These are phyloP conservation scores for Astraeus odoratus DNA, from an alignment of 768 basidiomycete species.

Conservation along the genomic window DNA sequence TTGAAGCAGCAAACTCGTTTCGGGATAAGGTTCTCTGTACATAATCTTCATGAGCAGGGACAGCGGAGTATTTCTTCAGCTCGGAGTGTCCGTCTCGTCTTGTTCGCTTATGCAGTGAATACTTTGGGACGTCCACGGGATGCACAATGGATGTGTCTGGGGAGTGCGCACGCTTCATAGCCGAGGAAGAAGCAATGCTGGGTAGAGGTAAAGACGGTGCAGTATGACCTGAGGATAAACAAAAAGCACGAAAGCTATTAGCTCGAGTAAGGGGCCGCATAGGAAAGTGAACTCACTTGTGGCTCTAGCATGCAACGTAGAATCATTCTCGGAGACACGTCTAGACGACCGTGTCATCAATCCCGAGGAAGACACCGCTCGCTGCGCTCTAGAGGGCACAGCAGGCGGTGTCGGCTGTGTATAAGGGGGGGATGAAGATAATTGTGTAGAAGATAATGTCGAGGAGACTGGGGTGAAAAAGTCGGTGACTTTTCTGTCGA, in stretches of 20 bases:
- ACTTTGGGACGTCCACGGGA: conserved; percentile 9
- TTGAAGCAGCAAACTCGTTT: conserved; percentile 4
- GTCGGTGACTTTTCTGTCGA: conserved; percentile 33
- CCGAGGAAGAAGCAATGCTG: conserved; percentile 8
- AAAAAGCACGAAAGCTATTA: conserved; percentile 2
- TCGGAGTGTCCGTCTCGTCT: too few relatives aligned
- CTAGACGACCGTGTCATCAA: conserved; percentile 8
- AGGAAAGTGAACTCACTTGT: conserved; percentile 15
- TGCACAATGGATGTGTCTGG: conserved; percentile 15
- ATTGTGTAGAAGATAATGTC: too few relatives aligned
- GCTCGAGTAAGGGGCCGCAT: background rate
- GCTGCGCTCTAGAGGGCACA: conserved; percentile 10
- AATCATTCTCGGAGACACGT: background rate
- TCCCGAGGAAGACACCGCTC: conserved; percentile 4
- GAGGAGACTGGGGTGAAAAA: conserved; percentile 36
- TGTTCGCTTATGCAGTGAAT: conserved; percentile 15
- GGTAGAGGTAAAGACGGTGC: conserved; percentile 6
- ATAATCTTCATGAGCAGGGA: too few relatives aligned
- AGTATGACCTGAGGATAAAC: conserved; percentile 9
- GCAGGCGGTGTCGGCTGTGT: background rate
- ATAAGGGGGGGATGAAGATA: conserved; percentile 9
- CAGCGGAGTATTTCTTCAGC: too few relatives aligned
- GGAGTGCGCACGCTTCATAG: conserved; percentile 20
- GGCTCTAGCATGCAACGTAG: conserved; percentile 3
- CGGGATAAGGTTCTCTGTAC: too few relatives aligned